Conservation (phyloP, 2,329 filamentous ascomycete species). For the Talaromyces sp. region DNA sequence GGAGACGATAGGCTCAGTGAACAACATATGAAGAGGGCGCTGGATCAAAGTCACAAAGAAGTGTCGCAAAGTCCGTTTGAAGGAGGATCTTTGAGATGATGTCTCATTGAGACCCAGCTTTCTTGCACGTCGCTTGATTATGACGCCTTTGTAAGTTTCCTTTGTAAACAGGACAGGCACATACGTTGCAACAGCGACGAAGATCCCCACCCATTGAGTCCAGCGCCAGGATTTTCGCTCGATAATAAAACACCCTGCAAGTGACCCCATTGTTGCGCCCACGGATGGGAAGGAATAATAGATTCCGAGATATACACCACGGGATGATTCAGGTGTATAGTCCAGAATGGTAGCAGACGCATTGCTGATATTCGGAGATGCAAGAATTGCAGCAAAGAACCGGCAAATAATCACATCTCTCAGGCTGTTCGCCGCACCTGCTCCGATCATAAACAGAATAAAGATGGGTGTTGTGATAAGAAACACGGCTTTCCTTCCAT, state of each 20-base stretch:
- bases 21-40: slow-evolving; percentile 66
- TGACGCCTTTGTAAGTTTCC: slow-evolving; percentile 66
- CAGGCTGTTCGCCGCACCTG: background rate
- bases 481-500: background rate
- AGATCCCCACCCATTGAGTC: slow-evolving; percentile 72
- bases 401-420: background rate
- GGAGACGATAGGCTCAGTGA: slow-evolving; percentile 70
- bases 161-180: slow-evolving; percentile 59
- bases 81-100: background rate
- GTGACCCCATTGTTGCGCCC: slow-evolving; percentile 53
- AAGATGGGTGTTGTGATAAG: background rate
- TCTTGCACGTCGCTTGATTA: slow-evolving; percentile 2
- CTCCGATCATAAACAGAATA: background rate
- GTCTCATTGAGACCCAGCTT: background rate
- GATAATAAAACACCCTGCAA: slow-evolving; percentile 69
- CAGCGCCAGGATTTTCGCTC: slow-evolving; percentile 70
- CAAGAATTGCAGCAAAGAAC: slow-evolving; percentile 44
- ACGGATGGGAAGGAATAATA: slow-evolving; percentile 23
- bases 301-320: slow-evolving; percentile 16
- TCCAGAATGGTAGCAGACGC: slow-evolving; percentile 73
- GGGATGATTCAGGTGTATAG: slow-evolving; percentile 15
- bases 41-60: slow-evolving; percentile 35
- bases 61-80: background rate
- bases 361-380: slow-evolving; percentile 55
- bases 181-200: slow-evolving; percentile 61